phyloP scores from a whole-genome alignment of 192 early-diverging fungal species.

The Umbelopsis sp. region DNA sequence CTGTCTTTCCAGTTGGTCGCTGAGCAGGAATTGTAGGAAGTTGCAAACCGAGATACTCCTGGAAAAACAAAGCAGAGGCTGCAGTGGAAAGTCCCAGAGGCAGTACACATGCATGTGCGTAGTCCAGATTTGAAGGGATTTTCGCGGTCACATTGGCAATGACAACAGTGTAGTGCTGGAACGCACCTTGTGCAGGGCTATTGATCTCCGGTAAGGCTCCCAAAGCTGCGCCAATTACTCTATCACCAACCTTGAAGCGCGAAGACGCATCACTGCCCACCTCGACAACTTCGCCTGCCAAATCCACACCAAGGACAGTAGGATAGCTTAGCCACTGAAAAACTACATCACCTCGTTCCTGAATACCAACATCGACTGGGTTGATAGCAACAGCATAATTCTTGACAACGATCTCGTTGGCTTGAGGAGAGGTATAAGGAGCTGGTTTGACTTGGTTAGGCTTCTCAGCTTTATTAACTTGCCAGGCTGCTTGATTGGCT shows the following conservation, averaged over 20 bases:
- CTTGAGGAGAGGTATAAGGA: constrained; percentile 14
- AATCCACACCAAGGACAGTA: constrained; percentile 54
- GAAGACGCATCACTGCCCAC: constrained; percentile 32
- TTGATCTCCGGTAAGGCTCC: too few relatives aligned
- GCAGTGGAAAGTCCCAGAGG: too few relatives aligned
- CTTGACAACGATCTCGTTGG: constrained; percentile 23
- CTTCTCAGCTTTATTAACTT: background rate
- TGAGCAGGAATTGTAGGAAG: too few relatives aligned
- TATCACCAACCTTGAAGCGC: background rate
- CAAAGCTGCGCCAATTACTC: too few relatives aligned
- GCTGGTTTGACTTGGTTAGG: background rate
- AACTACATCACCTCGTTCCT: background rate
- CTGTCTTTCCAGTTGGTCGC: too few relatives aligned
- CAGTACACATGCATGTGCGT: too few relatives aligned
- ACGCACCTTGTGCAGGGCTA: too few relatives aligned
- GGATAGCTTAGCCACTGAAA: constrained; percentile 33
- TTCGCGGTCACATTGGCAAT: too few relatives aligned
- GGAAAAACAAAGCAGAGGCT: too few relatives aligned
- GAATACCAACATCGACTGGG: constrained; percentile 5
- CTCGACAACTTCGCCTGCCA: constrained; percentile 48
- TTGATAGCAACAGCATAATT: constrained; percentile 22
- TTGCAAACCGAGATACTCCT: too few relatives aligned
- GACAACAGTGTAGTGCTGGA: too few relatives aligned
- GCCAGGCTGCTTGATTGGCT: constrained; percentile 2
- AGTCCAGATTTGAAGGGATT: too few relatives aligned